Evolutionary conservation across 768 basidiomycete genomes (phyloP).

Genomic region (Termitomyces sp.): DNA sequence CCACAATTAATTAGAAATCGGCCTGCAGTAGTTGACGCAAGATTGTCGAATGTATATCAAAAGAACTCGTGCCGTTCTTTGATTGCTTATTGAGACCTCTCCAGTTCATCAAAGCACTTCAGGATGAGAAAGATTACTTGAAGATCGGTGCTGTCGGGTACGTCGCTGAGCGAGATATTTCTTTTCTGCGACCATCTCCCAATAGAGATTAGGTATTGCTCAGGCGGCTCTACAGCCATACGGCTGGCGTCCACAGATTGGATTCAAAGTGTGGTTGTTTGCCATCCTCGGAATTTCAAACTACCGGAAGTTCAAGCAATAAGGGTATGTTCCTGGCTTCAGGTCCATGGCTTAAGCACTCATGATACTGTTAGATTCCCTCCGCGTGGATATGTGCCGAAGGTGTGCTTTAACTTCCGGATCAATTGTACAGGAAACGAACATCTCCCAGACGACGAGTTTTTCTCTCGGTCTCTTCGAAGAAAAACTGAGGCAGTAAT

Average conservation of each 20-base stretch:
- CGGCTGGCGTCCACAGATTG: constrained; percentile 29
- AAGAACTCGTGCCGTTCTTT: neutral
- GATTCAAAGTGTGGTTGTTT: constrained; percentile 33
- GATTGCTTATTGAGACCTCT: neutral
- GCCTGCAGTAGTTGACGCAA: constrained; percentile 23
- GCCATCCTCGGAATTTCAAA: constrained; percentile 32
- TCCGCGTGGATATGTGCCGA: constrained; percentile 35
- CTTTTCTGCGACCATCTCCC: neutral
- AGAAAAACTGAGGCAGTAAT: constrained; percentile 30
- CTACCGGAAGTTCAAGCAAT: constrained; percentile 29
- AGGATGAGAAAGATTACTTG: constrained; percentile 33
- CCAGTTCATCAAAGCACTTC: constrained; percentile 32
- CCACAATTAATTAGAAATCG: constrained; percentile 25
- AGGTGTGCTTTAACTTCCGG: constrained; percentile 19
- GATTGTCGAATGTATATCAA: constrained; percentile 24
- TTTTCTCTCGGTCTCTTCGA: constrained; percentile 24
- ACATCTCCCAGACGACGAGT: constrained; percentile 28
- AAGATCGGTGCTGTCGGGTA: constrained; percentile 41
- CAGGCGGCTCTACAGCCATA: constrained; percentile 32
- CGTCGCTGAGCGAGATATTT: neutral
- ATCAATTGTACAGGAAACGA: neutral
- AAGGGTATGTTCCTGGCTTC: constrained; percentile 18
- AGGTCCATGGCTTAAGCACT: no score
- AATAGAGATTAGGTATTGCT: constrained; percentile 32
- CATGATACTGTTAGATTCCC: constrained; percentile 17